A percentile compares a stretch with the other conserved stretches of the same genome.
phyloP scores from a whole-genome alignment of 352 stramenopile genomes.

The Pythium oligandrum region DNA sequence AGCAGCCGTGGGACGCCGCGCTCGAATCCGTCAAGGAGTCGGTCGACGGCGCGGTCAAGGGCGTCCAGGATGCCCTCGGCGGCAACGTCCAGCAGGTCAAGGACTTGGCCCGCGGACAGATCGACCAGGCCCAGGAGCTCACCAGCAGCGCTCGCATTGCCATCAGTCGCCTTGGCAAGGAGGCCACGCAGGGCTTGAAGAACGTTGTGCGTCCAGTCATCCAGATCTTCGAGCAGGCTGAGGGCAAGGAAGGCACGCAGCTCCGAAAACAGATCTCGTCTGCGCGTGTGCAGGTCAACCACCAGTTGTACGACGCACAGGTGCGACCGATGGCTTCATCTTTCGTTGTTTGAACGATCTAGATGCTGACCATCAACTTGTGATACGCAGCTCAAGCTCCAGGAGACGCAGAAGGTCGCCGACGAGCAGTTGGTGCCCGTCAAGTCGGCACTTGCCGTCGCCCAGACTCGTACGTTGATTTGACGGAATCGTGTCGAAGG shows the following conservation, averaged over 20 bases:
- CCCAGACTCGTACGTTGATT: slow-evolving; percentile 43
- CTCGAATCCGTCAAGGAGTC: slow-evolving; percentile 38
- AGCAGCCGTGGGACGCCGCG: slow-evolving; percentile 51
- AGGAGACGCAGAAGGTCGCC: slow-evolving; percentile 49
- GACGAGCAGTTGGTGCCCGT: slow-evolving; percentile 62
- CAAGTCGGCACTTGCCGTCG: slow-evolving; percentile 32
- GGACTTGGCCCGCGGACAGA: slow-evolving; percentile 29
- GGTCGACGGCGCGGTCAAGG: slow-evolving; percentile 46
- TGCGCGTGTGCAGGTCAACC: slow-evolving; percentile 48
- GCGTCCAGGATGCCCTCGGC: slow-evolving; percentile 28
- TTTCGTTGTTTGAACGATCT: no score
- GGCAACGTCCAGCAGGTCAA: slow-evolving; percentile 41
- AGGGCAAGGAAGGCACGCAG: slow-evolving; percentile 54
- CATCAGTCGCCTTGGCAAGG: slow-evolving; percentile 28
- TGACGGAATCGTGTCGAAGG: no score
- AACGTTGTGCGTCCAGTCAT: slow-evolving; percentile 40
- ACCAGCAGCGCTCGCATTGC: slow-evolving; percentile 49
- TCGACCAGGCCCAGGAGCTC: slow-evolving; percentile 58
- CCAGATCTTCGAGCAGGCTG: slow-evolving; percentile 60
- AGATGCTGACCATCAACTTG: no score
- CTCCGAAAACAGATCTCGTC: slow-evolving; percentile 53
- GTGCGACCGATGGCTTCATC: slow-evolving; percentile 1
- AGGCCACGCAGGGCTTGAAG: slow-evolving; percentile 36
- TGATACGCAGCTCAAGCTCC: slow-evolving; percentile 11
- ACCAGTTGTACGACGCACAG: slow-evolving; percentile 54